Evolutionary conservation across 257 asterid genomes (phyloP), one percentile per base, ranked within the genome.

Genomic region (Solanum sejunctum): DNA sequence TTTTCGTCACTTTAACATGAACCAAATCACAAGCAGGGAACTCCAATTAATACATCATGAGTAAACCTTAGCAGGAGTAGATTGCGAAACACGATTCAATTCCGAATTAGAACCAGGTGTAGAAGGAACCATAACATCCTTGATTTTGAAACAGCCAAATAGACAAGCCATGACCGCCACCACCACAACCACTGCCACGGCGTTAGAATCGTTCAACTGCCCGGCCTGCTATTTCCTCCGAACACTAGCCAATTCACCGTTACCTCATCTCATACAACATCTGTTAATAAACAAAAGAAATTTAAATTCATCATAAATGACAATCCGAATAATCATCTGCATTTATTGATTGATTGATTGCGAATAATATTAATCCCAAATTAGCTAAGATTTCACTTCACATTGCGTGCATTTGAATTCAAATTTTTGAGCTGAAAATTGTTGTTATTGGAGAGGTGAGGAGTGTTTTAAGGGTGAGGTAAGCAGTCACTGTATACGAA

Each of bases 91-190:
- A 1, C 36, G 16, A 61, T 45, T 52, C 45, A 54, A 47, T 3
- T 13, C 17, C 10, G 51, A 67, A 0, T 36, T 2, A 9, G 49
- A 64, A 36, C 41, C 8, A 15, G 18, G n/a, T 63, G 28, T 12
- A 60, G 63, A 1, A 15, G 21, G 72, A 83, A 36, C 15, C 1
- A 36, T 17, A 8, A 8, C 10, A 23, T 91, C 92, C 82, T 88
- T 91, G 82, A 85, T 61, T 6, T 97, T 92, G 63, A 95, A 91
- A 81, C 98, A 95, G 81, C 91, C 88, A 90, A 95, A 90, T 36
- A 93, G 83, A 72, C 97, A 95, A 61, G 93, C 89, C 97, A 95
- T 93, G 10, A 91, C 88, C 11, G 92, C 94, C 12, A 55, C 43
- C 71, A 58, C 55, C 55, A 64, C 39, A 2, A 43, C 43, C 26